Evolutionary conservation across 768 basidiomycete genomes (phyloP).

Genomic region (Lepiota brunneoincarnata): DNA sequence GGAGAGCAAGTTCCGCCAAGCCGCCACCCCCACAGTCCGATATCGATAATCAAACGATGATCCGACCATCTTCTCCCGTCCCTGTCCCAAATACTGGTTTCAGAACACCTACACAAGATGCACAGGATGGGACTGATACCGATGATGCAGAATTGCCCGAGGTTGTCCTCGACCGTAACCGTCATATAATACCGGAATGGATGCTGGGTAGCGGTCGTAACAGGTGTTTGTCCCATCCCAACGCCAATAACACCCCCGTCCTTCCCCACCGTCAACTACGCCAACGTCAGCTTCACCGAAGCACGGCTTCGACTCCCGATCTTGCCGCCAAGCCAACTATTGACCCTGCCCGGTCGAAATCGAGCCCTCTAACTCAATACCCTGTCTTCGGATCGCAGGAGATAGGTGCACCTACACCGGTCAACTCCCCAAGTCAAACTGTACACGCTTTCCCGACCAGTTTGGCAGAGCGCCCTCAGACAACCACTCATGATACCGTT

Average conservation of each 20-base stretch:
- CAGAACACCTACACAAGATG: constrained; percentile 24
- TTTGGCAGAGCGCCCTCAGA: constrained; percentile 20
- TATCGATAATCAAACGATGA: constrained; percentile 12
- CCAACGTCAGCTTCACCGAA: constrained; percentile 42
- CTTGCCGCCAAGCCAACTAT: constrained; percentile 34
- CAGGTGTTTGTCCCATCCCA: constrained; percentile 50
- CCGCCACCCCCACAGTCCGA: constrained; percentile 26
- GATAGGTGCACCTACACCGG: constrained; percentile 46
- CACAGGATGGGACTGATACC: constrained; percentile 39
- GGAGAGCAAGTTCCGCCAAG: constrained; percentile 15
- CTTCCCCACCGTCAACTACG: constrained; percentile 35
- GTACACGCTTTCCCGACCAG: constrained; percentile 28
- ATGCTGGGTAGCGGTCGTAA: constrained; percentile 58
- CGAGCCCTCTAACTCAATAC: constrained; percentile 42
- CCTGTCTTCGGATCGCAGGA: constrained; percentile 33
- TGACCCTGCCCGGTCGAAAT: constrained; percentile 23
- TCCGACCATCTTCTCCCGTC: constrained; percentile 14
- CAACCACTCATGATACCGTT: constrained; percentile 11
- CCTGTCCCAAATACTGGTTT: constrained; percentile 16
- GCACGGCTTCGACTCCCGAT: constrained; percentile 71
- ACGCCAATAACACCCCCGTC: constrained; percentile 30
- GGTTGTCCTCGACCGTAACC: constrained; percentile 85
- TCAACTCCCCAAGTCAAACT: constrained; percentile 41
- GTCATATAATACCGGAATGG: constrained; percentile 97
- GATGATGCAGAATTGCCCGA: constrained; percentile 90